Percentiles rank a stretch among this genome's conserved stretches.
Conservation (phyloP, 1,284 basidiomycete species). For the Microstroma glucosiphilum region DNA sequence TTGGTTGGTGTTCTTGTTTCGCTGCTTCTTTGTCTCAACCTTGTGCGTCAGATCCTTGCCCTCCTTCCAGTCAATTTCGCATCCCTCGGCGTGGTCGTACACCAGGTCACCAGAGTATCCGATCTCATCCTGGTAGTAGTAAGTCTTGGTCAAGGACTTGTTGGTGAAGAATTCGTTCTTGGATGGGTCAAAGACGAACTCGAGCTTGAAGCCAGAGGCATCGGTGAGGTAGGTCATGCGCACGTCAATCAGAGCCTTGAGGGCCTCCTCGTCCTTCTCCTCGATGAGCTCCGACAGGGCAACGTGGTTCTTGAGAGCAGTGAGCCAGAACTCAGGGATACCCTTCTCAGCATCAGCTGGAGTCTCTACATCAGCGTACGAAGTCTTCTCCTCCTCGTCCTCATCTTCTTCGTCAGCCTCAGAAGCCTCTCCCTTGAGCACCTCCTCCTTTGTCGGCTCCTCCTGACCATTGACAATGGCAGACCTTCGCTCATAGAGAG, state of each 20-base stretch:
- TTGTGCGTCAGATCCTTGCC: conserved; percentile 96
- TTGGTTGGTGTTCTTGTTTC: conserved; percentile 67
- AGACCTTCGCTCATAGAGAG: conserved; percentile 78
- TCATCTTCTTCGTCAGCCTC: conserved; percentile 59
- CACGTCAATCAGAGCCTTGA: conserved; percentile 65
- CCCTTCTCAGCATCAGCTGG: conserved; percentile 56
- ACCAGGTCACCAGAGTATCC: conserved; percentile 91
- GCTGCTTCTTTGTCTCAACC: conserved; percentile 97
- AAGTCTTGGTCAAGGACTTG: conserved; percentile 79
- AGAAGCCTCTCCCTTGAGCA: conserved; percentile 67
- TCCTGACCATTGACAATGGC: conserved; percentile 74
- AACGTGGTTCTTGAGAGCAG: conserved; percentile 84
- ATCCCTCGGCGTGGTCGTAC: conserved; percentile 85
- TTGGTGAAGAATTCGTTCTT: conserved; percentile 84
- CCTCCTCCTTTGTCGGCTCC: conserved; percentile 72
- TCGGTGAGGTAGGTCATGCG: conserved; percentile 66
- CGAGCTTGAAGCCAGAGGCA: conserved; percentile 78
- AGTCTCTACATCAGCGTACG: conserved; percentile 52
- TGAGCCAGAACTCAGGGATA: conserved; percentile 97
- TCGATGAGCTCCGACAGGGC: conserved; percentile 84
- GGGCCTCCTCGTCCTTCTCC: conserved; percentile 73
- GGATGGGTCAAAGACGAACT: conserved; percentile 65
- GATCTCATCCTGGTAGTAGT: conserved; percentile 83
- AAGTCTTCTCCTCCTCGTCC: conserved; percentile 51
- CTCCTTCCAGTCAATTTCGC: conserved; percentile 91